A percentile compares a stretch with the other conserved stretches of the same genome.
phyloP scores from a whole-genome alignment of 164 flowering plant species.

The Nymphaea colorata region DNA sequence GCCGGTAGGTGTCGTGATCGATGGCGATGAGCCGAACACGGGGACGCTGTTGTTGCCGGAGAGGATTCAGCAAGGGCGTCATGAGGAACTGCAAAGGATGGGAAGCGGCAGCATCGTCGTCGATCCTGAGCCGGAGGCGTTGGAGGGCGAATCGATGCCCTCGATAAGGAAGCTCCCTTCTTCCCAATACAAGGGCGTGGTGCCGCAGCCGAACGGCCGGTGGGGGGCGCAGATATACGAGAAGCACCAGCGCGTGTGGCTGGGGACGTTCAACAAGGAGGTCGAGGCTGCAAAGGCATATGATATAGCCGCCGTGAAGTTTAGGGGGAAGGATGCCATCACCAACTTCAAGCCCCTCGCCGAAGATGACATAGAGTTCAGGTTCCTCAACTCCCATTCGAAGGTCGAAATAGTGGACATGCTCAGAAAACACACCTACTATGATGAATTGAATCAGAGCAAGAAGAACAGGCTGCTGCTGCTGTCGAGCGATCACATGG shows the following conservation, averaged over 20 bases:
- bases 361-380: conserved; percentile 34
- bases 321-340: conserved; percentile 87
- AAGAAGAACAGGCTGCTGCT: conserved; percentile 13
- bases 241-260: conserved; percentile 95
- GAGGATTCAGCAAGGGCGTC: conserved; percentile 11
- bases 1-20: conserved; percentile 1
- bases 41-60: conserved; percentile 5
- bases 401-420: conserved; percentile 85
- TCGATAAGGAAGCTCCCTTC: conserved; percentile 59
- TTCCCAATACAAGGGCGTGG: conserved; percentile 84
- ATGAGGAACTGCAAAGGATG: conserved; percentile 26
- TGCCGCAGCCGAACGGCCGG: conserved; percentile 92
- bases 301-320: conserved; percentile 76
- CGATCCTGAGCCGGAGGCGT: conserved; percentile 49
- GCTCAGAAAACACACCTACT: conserved; percentile 80
- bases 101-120: conserved; percentile 72
- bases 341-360: conserved; percentile 56
- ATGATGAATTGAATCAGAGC: conserved; percentile 76
- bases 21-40: conserved; percentile 4
- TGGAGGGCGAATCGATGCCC: conserved; percentile 12
- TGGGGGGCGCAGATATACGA: conserved; percentile 99
- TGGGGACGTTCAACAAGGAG: conserved; percentile 88
- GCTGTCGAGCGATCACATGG: background rate
- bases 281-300: conserved; percentile 78
- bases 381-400: conserved; percentile 59